phyloP scores from a whole-genome alignment of 148 eudicot species.

The Camellia granthamiana region DNA sequence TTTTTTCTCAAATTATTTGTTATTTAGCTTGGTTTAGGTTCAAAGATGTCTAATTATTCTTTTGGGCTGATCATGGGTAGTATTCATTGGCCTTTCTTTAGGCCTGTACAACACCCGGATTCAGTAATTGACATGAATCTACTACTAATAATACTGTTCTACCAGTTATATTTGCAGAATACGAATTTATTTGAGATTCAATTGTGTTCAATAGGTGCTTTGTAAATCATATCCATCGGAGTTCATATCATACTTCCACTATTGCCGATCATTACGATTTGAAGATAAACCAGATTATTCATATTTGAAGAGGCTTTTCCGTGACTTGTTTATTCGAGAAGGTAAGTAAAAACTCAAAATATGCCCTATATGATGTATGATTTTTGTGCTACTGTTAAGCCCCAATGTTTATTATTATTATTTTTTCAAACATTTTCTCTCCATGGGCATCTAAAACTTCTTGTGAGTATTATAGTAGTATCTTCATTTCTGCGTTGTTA shows the following conservation, averaged over 20 bases:
- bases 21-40: neutral
- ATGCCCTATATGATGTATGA: neutral
- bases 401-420: neutral
- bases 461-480: neutral
- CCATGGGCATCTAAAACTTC: neutral
- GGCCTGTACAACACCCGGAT: conserved; percentile 4
- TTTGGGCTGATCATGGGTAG: neutral
- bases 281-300: conserved; percentile 98
- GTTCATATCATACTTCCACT: conserved; percentile 90
- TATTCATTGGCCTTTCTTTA: conserved; percentile 7
- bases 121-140: neutral
- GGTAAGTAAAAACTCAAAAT: conserved; percentile 37
- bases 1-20: too few species aligned
- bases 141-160: neutral
- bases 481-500: conserved; percentile 16
- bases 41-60: neutral
- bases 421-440: neutral
- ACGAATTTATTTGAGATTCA: neutral
- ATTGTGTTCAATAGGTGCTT: conserved; percentile 52
- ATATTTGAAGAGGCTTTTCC: conserved; percentile 89
- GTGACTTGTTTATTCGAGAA: conserved; percentile 94
- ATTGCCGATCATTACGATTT: conserved; percentile 84
- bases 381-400: neutral
- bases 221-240: conserved; percentile 94
- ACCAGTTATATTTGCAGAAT: neutral